Base-by-base conservation (phyloP, 1,139 yeast genomes). In the Debaryomyces coudertii region DNA sequence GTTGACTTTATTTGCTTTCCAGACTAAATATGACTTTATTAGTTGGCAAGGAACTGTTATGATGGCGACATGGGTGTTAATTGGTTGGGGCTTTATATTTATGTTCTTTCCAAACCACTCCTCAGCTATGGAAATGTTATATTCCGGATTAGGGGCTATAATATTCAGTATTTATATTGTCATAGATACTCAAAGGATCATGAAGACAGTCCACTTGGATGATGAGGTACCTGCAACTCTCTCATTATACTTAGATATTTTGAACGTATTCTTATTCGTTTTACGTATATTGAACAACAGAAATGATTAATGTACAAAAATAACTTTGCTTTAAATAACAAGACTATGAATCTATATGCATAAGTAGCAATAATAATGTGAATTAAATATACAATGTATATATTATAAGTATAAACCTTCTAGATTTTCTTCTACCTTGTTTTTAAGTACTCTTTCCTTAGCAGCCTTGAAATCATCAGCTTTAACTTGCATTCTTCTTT, bases 401-500 rank as follows among this genome's bases (percentile, higher is more conserved):
- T 38, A 44, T n/a, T 76, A 90, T 77, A 90, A 79, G 69, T 93
- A 93, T 58, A 93, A 79, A 43, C 99, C 98, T 71, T 93, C 99
- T 55, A 93, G 82, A 60, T 90, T 92, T 73, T 93, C 98, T 68
- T 93, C 99, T 47, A 92, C 92, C 80, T 95, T 95, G 64, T 93
- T 95, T 80, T 93, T 95, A 82, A 95, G 80, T 45, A 95, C 97
- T 60, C 98, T 83, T 68, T 95, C 99, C 71, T 93, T 88, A 11
- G 98, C 99, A 57, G 86, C 83, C 63, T 87, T 85, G 76, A 95
- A 95, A 66, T 95, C 99, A 52, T 89, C 92, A 24, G 95, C 95
- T 42, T 92, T 89, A 36, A 95, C 99, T 74, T 90, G 95, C 98
- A 93, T 93, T 74, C 99, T 85, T 69, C 99, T 86, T 69, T 95